These are phyloP conservation scores for Rhizoctonia solani DNA, from an alignment of 1,284 basidiomycete genomes.

Conservation along the genomic window DNA sequence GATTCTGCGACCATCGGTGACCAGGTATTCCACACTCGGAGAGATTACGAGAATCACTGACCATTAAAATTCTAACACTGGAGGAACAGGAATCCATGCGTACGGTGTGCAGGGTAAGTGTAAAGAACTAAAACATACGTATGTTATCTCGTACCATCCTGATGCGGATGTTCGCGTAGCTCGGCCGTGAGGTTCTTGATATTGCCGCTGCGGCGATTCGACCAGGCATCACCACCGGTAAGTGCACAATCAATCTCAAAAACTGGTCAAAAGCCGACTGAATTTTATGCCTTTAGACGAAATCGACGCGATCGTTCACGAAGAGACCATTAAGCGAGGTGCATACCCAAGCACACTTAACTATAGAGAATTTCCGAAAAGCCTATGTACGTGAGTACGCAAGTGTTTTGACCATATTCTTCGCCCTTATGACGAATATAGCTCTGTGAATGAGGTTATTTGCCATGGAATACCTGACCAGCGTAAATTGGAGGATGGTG, in stretches of 20 bases:
- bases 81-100: conserved; percentile 83
- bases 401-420: conserved; percentile 7
- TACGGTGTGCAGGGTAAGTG: conserved; percentile 69
- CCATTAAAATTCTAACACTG: conserved; percentile 62
- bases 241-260: neutral
- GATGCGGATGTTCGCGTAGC: conserved; percentile 52
- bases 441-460: conserved; percentile 93
- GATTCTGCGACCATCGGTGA: conserved; percentile 40
- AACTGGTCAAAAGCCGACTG: neutral
- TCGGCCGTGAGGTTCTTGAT: conserved; percentile 90
- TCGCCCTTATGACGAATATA: conserved; percentile 43
- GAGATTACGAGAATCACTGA: conserved; percentile 57
- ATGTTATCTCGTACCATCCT: neutral
- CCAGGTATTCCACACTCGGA: conserved; percentile 68
- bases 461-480: conserved; percentile 97
- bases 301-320: conserved; percentile 93
- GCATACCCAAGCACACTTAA: conserved; percentile 95
- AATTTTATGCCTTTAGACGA: conserved; percentile 58
- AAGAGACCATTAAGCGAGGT: conserved; percentile 87
- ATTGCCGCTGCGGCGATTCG: conserved; percentile 81
- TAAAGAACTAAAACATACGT: conserved; percentile 1
- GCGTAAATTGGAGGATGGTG: conserved; percentile 82
- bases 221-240: conserved; percentile 84
- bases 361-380: conserved; percentile 93
- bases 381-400: conserved; percentile 86